Evolutionary conservation across 2,329 filamentous ascomycete species (phyloP), one percentile per base, ranked within the genome.

Genomic region (Sordariomycetes sp.): DNA sequence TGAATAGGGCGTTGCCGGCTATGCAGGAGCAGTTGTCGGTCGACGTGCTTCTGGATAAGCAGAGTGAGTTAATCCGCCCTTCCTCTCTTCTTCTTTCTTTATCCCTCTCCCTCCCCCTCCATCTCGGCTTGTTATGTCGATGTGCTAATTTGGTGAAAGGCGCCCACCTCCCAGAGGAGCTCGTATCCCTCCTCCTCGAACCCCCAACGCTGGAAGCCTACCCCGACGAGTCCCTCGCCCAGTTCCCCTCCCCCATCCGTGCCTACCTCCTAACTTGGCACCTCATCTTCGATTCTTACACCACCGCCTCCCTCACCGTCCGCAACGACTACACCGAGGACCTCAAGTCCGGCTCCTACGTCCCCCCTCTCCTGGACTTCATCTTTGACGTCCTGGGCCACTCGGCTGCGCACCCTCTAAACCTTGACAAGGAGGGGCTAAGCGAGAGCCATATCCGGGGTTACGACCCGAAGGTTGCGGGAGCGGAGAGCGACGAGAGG

Each of bases 261-360:
- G 83, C 85, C 10, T 99, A 96, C 65, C 76, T 99, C 2, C 75
- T 96, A 32, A 87, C 89, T 12, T 99, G 94, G 94, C 82, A 89
- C 61, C 76, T 97, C 1, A 78, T 96, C 0, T 97, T 95, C 66
- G 90, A 95, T 63, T 86, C 92, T 52, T 95, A 92, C 66, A 75
- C 77, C 20, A 82, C 84, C 22, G 84, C 90, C 13, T 89, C 91
- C 0, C 86, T 88, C 68, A 89, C 90, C 64, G 83, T 97, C 17
- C 87, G 90, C 62, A 82, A 81, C 59, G 85, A 91, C 64, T 97
- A 96, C 65, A 80, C 83, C 0, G 81, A 89, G 25, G 82, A 87
- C 59, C 79, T 99, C 58, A 94, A 90, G 67, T 79, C 86, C 28
- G 84, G 85, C 15, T 79, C 84, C 12, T 85, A 85, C 58, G 71